Evolutionary conservation across 2,329 filamentous ascomycete genomes (phyloP).

Genomic region (Fusarium camptoceras): DNA sequence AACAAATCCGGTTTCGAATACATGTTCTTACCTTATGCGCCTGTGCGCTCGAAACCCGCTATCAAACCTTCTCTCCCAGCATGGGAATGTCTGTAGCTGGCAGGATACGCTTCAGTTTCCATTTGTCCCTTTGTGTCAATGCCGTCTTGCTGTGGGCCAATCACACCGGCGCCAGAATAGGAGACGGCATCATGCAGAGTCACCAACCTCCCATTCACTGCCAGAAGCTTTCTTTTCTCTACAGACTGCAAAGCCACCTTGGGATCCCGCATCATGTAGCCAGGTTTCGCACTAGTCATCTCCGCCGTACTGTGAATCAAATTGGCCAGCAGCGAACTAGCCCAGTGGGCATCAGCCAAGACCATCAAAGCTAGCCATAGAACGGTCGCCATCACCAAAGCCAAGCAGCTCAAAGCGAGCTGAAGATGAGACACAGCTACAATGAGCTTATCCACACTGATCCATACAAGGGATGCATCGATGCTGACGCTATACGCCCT

Average conservation of each 20-base stretch:
- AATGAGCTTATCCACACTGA: conserved; percentile 29
- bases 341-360: conserved; percentile 28
- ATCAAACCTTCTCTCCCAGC: background rate
- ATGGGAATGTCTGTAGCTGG: background rate
- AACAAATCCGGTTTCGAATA: background rate
- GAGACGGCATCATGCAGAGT: background rate
- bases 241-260: background rate
- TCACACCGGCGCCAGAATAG: background rate
- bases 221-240: background rate
- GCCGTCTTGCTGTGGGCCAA: background rate
- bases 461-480: conserved; percentile 21
- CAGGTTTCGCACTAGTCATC: conserved; percentile 1
- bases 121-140: background rate
- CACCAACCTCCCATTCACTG: background rate
- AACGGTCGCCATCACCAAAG: background rate
- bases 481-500: conserved; percentile 26
- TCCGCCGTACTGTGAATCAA: conserved; percentile 22
- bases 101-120: background rate
- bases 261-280: conserved; percentile 17
- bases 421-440: conserved; percentile 32
- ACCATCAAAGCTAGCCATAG: conserved; percentile 23
- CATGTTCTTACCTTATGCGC: accelerated
- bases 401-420: conserved; percentile 15
- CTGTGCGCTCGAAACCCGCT: background rate
- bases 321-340: conserved; percentile 23